Conservation (phyloP, 306 rosid species). For the Canavalia gladiata region DNA sequence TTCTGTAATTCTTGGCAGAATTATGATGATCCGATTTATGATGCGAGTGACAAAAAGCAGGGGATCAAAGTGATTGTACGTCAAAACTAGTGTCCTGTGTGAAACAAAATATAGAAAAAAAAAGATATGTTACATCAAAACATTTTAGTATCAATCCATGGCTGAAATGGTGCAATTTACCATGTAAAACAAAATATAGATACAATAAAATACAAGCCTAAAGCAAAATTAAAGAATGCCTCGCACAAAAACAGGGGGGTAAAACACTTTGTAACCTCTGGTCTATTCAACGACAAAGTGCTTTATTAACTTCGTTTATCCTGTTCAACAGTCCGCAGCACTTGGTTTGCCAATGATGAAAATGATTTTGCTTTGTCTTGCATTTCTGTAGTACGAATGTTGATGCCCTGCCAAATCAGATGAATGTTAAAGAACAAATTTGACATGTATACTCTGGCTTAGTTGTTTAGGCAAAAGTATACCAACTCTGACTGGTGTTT, state of each 20-base stretch:
- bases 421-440: background rate
- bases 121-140: no score
- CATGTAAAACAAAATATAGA: background rate
- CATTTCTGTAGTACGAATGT: constrained; percentile 74
- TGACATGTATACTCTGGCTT: background rate
- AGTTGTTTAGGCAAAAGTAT: background rate
- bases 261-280: background rate
- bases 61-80: no score
- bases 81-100: no score
- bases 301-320: constrained; percentile 54
- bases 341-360: constrained; percentile 85
- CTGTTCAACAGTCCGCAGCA: constrained; percentile 72
- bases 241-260: background rate
- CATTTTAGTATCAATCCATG: background rate
- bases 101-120: no score
- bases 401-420: constrained; percentile 68
- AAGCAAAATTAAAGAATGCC: constrained; percentile 2
- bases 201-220: constrained; percentile 8
- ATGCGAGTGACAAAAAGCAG: no score
- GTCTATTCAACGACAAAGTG: background rate
- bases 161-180: background rate
- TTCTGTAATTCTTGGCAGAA: background rate
- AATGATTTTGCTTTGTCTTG: constrained; percentile 90
- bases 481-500: background rate
- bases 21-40: background rate